These are phyloP conservation scores for Pseudomassariella vexata DNA, from an alignment of 2,329 filamentous ascomycete genomes.

Conservation along the genomic window DNA sequence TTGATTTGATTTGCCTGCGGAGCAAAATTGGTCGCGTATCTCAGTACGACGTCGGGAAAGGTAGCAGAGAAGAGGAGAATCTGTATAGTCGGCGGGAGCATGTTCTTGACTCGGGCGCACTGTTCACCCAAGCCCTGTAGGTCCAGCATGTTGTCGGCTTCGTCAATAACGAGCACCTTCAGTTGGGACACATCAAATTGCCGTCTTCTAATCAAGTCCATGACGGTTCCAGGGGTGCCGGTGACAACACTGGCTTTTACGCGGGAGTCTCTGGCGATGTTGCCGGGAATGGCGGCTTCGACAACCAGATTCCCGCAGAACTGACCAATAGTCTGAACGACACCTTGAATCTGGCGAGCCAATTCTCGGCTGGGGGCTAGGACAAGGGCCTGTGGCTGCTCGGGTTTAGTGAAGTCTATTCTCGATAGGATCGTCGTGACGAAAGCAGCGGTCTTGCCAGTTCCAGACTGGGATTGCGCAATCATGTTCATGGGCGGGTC, in stretches of 20 bases:
- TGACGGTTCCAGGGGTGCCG: conserved; percentile 88
- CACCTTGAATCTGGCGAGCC: conserved; percentile 86
- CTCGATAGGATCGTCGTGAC: conserved; percentile 87
- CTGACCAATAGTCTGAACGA: conserved; percentile 76
- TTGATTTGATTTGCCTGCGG: conserved; percentile 83
- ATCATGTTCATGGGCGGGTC: conserved; percentile 92
- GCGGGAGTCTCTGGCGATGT: conserved; percentile 59
- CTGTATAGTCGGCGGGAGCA: conserved; percentile 71
- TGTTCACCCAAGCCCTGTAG: conserved; percentile 93
- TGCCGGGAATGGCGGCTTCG: conserved; percentile 77
- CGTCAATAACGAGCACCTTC: conserved; percentile 84
- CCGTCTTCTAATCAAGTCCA: conserved; percentile 75
- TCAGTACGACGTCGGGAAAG: conserved; percentile 77
- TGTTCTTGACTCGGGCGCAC: conserved; percentile 84
- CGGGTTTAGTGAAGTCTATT: conserved; percentile 64
- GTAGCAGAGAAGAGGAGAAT: conserved; percentile 95
- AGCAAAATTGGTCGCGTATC: conserved; percentile 79
- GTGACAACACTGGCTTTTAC: conserved; percentile 78
- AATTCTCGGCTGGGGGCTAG: conserved; percentile 92
- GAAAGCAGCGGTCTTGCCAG: conserved; percentile 96
- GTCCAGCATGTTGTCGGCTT: conserved; percentile 98
- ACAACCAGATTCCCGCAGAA: conserved; percentile 73
- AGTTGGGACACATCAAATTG: conserved; percentile 68
- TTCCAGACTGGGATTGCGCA: conserved; percentile 97
- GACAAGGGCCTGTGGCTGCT: conserved; percentile 77